phyloP scores from a whole-genome alignment of 768 basidiomycete genomes.

The Galerina marginata region DNA sequence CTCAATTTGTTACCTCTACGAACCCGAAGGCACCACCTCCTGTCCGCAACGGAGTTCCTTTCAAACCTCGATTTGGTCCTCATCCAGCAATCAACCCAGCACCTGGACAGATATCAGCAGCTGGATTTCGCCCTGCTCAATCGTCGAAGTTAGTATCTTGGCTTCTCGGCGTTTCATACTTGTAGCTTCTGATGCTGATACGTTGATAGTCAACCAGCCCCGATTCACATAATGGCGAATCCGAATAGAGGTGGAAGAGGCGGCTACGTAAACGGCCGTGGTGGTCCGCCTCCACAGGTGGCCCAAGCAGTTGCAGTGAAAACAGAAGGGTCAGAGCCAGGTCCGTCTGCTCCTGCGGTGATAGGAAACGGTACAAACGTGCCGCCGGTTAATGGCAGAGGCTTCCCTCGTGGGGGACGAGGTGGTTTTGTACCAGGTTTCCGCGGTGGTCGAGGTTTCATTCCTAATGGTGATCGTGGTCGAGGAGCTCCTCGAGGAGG shows the following conservation, averaged over 20 bases:
- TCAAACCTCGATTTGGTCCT: slow-evolving; percentile 73
- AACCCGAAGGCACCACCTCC: slow-evolving; percentile 61
- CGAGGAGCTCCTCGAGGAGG: slow-evolving; percentile 38
- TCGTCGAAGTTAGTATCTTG: slow-evolving; percentile 34
- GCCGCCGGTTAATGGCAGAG: slow-evolving; percentile 25
- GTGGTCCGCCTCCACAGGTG: slow-evolving; percentile 29
- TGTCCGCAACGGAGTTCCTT: slow-evolving; percentile 52
- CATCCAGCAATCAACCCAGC: slow-evolving; percentile 62
- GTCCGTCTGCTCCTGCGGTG: neutral
- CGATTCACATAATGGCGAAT: slow-evolving; percentile 78
- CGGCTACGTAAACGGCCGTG: slow-evolving; percentile 37
- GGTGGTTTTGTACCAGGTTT: slow-evolving; percentile 34
- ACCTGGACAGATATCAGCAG: slow-evolving; percentile 56
- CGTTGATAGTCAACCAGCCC: slow-evolving; percentile 33
- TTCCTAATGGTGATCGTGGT: slow-evolving; percentile 34
- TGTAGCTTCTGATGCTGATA: slow-evolving; percentile 10
- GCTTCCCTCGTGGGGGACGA: slow-evolving; percentile 32
- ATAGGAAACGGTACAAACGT: slow-evolving; percentile 20
- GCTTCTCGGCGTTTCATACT: neutral
- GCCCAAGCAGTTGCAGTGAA: slow-evolving; percentile 11
- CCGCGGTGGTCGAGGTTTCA: slow-evolving; percentile 38
- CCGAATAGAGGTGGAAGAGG: slow-evolving; percentile 61
- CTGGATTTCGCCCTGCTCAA: slow-evolving; percentile 70
- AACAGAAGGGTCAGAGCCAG: slow-evolving; percentile 7
- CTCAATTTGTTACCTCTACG: slow-evolving; percentile 83